A percentile compares a stretch with the other conserved stretches of the same genome.
phyloP scores from a whole-genome alignment of 192 early-diverging fungal genomes.

The Rhizoclosmatium globosum region DNA sequence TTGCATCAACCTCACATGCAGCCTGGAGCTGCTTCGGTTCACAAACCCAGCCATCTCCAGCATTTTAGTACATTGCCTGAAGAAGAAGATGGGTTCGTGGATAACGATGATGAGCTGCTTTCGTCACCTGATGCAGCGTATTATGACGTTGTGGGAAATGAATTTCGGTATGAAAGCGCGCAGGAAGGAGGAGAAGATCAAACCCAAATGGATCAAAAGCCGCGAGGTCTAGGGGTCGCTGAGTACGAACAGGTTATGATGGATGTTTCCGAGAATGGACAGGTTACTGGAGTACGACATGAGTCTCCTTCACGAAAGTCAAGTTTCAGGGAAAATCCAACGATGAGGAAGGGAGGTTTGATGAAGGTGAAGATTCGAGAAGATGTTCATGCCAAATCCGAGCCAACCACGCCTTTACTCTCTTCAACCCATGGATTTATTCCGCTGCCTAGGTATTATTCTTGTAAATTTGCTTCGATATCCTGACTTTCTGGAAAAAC shows the following conservation, averaged over 20 bases:
- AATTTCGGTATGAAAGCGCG: background rate
- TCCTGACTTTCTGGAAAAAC: too few species aligned
- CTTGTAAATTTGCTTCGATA: background rate
- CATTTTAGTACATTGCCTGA: background rate
- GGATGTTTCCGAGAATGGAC: background rate
- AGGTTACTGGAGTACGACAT: background rate
- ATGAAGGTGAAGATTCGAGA: background rate
- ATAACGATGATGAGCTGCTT: background rate
- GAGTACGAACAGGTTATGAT: background rate
- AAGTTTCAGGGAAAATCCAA: background rate
- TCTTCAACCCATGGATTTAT: background rate
- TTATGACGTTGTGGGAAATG: background rate
- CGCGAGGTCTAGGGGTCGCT: background rate
- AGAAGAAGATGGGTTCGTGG: background rate
- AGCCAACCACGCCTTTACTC: constrained; percentile 5
- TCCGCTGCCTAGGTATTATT: background rate
- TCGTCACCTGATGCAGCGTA: constrained; percentile 7
- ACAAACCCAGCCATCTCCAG: background rate
- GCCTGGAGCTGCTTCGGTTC: background rate
- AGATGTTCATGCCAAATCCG: background rate
- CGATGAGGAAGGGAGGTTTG: background rate
- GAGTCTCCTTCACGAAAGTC: background rate
- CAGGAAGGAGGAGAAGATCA: background rate
- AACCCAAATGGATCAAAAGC: background rate
- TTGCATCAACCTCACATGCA: too few species aligned